Base-by-base conservation (phyloP, 73 alveolate genomes). In the Urostyla sp. region DNA sequence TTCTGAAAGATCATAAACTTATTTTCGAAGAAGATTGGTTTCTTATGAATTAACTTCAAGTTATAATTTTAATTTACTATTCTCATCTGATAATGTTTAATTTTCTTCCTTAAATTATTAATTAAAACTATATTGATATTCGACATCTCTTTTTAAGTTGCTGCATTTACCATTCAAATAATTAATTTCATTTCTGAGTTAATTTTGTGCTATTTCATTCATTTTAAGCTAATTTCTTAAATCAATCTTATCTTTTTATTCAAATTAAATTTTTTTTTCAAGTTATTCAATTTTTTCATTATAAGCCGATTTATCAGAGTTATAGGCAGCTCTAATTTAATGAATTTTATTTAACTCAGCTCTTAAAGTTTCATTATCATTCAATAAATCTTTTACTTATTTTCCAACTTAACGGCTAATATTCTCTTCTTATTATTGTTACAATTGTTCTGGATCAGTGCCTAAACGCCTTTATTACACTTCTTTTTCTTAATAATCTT, bases 251-350 rank as follows among this genome's bases (percentile, higher is more conserved):
- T 43, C 66, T 10, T 40, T 18, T 1, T 66, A 46, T 27, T 66
- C 23, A 1, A 4, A 6, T 6, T 6, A 7, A 5, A 66, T 6
- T 16, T 37, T n/a, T 18, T 30, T 2, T 10, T 48, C 59, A 15
- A 78, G 30, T 27, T 61, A 49, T 8, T 59, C 58, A 0, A 80
- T 50, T 21, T 75, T 61, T n/a, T 86, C 90, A 27, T 27, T 79
- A 28, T 27, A 77, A 26, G 84, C 87, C 32, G 79, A 43, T 75
- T 86, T 86, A 43, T 86, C 94, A 37, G 90, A 38, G 10, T 8
- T 57, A 23, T 75, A 53, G 24, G 94, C 94, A 0, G 80, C 50
- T 38, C 52, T 67, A 2, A 35, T 37, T 27, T 27, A 37, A 7
- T 34, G 32, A 0, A 24, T 40, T 52, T 59, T 79, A 27, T 57